phyloP scores from a whole-genome alignment of 208 protist genomes.

The Acanthamoeba royreba region DNA sequence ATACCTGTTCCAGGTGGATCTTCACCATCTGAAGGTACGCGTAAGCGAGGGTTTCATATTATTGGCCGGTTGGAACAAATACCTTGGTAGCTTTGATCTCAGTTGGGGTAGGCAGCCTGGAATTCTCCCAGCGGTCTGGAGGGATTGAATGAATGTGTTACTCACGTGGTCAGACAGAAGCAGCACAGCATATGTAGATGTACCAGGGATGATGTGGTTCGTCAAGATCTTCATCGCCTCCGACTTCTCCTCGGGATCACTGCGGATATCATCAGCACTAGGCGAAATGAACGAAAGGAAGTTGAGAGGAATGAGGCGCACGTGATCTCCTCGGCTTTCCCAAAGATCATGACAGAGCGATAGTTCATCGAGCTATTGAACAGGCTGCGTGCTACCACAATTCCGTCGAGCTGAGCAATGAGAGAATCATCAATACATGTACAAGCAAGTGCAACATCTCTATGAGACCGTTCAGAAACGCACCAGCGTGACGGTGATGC shows the following conservation, averaged over 20 bases:
- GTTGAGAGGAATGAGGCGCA: background rate
- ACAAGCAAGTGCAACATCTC: no score
- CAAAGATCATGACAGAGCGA: conserved; percentile 31
- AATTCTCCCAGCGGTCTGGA: conserved; percentile 3
- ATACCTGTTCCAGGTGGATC: background rate
- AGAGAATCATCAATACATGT: background rate
- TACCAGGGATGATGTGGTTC: conserved; percentile 32
- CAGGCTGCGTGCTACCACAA: background rate
- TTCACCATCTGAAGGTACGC: background rate
- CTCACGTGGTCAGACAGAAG: background rate
- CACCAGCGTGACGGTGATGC: conserved; percentile 30
- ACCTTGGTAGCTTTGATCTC: conserved; percentile 43
- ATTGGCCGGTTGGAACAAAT: background rate
- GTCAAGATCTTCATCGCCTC: conserved; percentile 10
- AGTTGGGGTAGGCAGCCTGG: background rate
- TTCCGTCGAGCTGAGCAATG: background rate
- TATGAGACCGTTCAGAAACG: background rate
- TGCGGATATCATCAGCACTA: background rate
- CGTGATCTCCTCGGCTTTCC: conserved; percentile 10
- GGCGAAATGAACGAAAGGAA: background rate
- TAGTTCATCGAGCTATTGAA: conserved; percentile 38
- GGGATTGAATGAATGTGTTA: background rate
- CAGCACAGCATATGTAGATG: background rate
- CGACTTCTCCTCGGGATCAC: background rate
- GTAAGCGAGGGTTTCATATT: background rate